Evolutionary conservation across 371 early-diverging fungal genomes (phyloP), one percentile per base, ranked within the genome.

Genomic region (Apophysomyces elegans): DNA sequence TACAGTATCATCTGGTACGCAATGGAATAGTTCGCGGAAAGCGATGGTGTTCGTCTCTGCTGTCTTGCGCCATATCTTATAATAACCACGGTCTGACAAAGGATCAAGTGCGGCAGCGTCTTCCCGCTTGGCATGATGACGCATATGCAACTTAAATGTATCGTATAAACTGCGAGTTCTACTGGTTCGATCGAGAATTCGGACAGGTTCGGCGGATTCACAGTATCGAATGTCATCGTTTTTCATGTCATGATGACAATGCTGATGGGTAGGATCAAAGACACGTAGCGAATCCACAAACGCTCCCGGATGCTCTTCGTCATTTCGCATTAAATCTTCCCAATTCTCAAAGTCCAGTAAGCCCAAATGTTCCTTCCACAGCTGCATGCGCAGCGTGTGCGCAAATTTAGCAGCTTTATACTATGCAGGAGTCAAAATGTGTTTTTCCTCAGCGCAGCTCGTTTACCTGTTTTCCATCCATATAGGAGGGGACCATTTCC

Each of bases 361-460:
- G 7, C 96, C 96, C 11, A 92, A 68, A 70, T 96, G 96, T 68
- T 96, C 96, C 61, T 89, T 89, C 79, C 93, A 94, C n/a, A 96
- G 70, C 44, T 86, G 86, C 66, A 86, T 84, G 0, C 96, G 86
- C 58, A 96, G 74, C 7, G 88, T 84, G 66, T 89, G 89, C 1
- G 93, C 95, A 68, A 93, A 89, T 54, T 85, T 83, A 38, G 88
- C 81, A 5, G 90, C 95, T 70, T 90, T 71, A 72, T 88, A 90
- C 85, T 86, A 75, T 61, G 7, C 13, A 35, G 7, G 21, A 6
- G 45, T 58, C 14, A 54, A 14, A 35, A 13, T 26, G 14, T 26
- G 9, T n/a, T 4, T n/a, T 7, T 36, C 7, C 5, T 12, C 12
- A 41, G 36, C 32, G 8, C 41, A 11, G 35, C 26, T 13, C 16